Evolutionary conservation across 23 red algal genomes (phyloP), one percentile per base, ranked within the genome.

Genomic region (Pyropia yezoensis): DNA sequence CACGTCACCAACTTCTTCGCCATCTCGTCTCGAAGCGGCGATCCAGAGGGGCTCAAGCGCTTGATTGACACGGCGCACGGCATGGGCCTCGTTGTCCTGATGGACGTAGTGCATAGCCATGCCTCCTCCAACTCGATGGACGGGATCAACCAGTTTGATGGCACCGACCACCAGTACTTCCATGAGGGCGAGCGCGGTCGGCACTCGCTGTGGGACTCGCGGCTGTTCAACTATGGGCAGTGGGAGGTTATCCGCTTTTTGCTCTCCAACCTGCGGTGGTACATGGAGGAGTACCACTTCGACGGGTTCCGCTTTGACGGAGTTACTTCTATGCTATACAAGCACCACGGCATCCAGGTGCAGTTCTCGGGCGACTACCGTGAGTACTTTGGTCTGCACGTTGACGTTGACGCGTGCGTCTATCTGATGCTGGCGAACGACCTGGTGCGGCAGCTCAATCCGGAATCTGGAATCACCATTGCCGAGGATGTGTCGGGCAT

Each of bases 1-100:
- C 94, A 98, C 69, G 94, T 98, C 25, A 98, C 94, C 34, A 98
- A 98, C 83, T 98, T 98, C 73, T 98, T 98, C 51, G 94, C 94
- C 23, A 73, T 84, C 55, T 76, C 56, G 26, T 74, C 66, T 50
- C 65, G 94, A n/a, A 83, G 54, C 23, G 94, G 94, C 20, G 61
- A 66, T 23, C 94, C 94, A 17, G 94, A 98, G 57, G 94, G 88
- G 27, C 78, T 98, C 54, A 98, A 98, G 78, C 72, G 71, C 23
- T 49, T 98, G 30, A 81, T 98, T 53, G 94, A 98, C 53, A 83
- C 77, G 55, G 94, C 94, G 17, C 94, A 98, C 34, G 61, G 61
- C 18, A 45, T 90, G 62, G 94, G 94, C 11, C 50, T 98, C 12
- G 74, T 78, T 50, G 94, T 98, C 2, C 57, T 98, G 23, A 90